phyloP scores from a whole-genome alignment of 1,284 basidiomycete species.

The Ceratobasidium theobromae region DNA sequence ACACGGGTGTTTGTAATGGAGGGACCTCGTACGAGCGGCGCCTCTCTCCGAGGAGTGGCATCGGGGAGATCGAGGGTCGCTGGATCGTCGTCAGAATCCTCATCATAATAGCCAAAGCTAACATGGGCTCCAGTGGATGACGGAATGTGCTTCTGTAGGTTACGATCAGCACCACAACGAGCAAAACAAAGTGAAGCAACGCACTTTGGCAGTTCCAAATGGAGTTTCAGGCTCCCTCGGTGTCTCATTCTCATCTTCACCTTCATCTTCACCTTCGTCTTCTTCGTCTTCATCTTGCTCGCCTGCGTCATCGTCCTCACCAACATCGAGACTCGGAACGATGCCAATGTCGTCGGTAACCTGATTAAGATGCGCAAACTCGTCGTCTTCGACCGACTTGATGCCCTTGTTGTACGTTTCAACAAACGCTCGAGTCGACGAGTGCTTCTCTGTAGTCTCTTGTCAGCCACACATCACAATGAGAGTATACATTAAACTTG shows the following conservation, averaged over 20 bases:
- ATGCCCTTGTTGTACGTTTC: conserved; percentile 27
- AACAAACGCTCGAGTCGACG: conserved; percentile 30
- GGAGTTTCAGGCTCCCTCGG: conserved; percentile 2
- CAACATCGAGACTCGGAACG: background rate
- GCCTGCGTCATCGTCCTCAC: too few species aligned
- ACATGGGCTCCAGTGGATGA: conserved; percentile 1
- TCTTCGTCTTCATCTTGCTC: conserved; percentile 27
- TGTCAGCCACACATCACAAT: background rate
- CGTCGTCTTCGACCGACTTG: conserved; percentile 29
- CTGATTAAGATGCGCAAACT: conserved; percentile 26
- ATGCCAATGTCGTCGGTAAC: conserved; percentile 14
- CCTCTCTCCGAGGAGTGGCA: background rate
- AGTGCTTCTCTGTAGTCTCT: conserved; percentile 17
- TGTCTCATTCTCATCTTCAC: conserved; percentile 12
- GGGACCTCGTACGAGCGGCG: background rate
- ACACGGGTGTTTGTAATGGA: background rate
- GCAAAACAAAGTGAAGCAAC: background rate
- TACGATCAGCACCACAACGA: background rate
- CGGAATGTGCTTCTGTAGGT: background rate
- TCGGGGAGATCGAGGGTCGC: conserved; percentile 3
- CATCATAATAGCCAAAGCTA: background rate
- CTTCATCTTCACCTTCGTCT: conserved; percentile 16
- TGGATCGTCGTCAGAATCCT: conserved; percentile 19
- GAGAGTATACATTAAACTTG: conserved; percentile 1
- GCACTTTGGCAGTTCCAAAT: background rate